Evolutionary conservation across 73 alveolate species (phyloP).

Genomic region (Durusdinium trenchii): DNA sequence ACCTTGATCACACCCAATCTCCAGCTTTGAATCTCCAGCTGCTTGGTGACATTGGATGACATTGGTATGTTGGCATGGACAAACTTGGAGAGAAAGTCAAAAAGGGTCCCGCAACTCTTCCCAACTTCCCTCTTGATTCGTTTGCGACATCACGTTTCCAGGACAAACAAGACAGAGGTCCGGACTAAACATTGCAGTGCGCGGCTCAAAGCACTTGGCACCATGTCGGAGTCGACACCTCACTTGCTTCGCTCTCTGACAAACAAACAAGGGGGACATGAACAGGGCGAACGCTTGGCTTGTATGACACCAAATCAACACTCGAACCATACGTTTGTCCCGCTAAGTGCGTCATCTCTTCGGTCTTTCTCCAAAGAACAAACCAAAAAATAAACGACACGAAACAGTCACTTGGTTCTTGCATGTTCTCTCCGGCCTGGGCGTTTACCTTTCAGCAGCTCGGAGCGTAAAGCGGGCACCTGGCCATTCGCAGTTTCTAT

Average conservation of each 20-base stretch:
- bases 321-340: too few species aligned
- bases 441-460: constrained; percentile 19
- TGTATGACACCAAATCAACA: neutral
- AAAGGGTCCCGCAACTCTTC: neutral
- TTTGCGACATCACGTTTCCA: neutral
- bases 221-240: neutral
- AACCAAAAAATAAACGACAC: neutral
- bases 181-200: constrained; percentile 11
- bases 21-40: neutral
- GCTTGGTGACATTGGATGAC: neutral
- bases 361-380: neutral
- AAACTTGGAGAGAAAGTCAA: neutral
- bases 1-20: neutral
- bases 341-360: neutral
- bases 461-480: constrained; percentile 19
- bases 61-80: neutral
- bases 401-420: neutral
- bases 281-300: neutral
- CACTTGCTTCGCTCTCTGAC: neutral
- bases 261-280: neutral
- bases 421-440: neutral
- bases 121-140: neutral
- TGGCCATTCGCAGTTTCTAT: too few species aligned
- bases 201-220: constrained; percentile 14
- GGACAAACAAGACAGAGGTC: too few species aligned